A percentile compares a stretch with the other conserved stretches of the same genome.
These are phyloP conservation scores for Candida golubevii DNA, from an alignment of 805 yeast species.

Conservation along the genomic window DNA sequence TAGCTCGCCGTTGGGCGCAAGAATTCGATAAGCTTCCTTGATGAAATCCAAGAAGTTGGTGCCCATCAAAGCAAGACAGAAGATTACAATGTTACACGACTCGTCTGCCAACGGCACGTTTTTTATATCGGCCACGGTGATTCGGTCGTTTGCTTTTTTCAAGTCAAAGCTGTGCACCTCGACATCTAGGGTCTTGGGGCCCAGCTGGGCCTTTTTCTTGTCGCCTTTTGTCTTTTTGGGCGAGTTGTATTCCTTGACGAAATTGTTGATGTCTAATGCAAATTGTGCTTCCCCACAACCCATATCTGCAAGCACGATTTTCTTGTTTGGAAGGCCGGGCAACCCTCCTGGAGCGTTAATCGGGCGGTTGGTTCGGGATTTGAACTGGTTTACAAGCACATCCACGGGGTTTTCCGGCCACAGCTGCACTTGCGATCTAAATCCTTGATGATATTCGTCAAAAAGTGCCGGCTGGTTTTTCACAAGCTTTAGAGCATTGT, in stretches of 20 bases:
- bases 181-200: conserved; percentile 39
- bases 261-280: conserved; percentile 58
- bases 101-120: conserved; percentile 79
- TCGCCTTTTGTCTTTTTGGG: conserved; percentile 16
- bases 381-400: conserved; percentile 71
- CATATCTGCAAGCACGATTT: conserved; percentile 91
- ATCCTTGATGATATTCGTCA: conserved; percentile 94
- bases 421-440: conserved; percentile 87
- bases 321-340: conserved; percentile 63
- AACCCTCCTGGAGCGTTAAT: conserved; percentile 95
- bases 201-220: conserved; percentile 30
- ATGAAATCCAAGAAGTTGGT: conserved; percentile 92
- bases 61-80: conserved; percentile 95
- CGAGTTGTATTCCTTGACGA: conserved; percentile 33
- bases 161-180: conserved; percentile 87
- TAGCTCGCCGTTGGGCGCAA: conserved; percentile 87
- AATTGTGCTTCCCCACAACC: conserved; percentile 98
- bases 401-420: conserved; percentile 99
- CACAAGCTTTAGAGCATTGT: conserved; percentile 68
- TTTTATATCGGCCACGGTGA: conserved; percentile 95
- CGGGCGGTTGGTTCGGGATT: conserved; percentile 53
- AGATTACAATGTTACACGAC: conserved; percentile 83
- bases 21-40: conserved; percentile 79
- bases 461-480: conserved; percentile 81
- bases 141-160: conserved; percentile 79